Evolutionary conservation across 768 basidiomycete species (phyloP), one percentile per base, ranked within the genome.

Genomic region (Pleurotus djamor): DNA sequence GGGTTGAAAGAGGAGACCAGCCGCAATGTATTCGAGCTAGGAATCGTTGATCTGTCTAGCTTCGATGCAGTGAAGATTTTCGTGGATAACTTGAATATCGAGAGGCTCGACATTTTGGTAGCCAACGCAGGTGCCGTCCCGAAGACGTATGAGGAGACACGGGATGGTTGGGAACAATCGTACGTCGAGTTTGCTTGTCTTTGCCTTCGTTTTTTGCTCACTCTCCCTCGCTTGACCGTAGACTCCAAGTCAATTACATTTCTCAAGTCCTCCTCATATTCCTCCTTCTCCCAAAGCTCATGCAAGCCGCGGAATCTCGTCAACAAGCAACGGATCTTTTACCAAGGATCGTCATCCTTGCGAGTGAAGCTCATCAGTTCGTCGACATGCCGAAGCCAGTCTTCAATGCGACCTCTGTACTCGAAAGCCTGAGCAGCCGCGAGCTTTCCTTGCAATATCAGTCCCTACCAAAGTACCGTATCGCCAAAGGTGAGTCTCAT

Each of bases 241-340:
- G 83, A 7, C 56, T 83, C 0, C 82, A 84, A 61, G 75, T 81
- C 44, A 83, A 84, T 63, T 62, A 74, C 62, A 65, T 85, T 8
- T 68, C 78, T 0, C 72, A 71, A 4, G 68, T 75, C 7, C 69
- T 83, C 0, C 69, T 82, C 3, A 68, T 73, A 0, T 62, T 83
- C 5, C 71, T 74, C 6, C 69, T 83, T 0, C 69, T 83, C 0
- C 83, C 83, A 0, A 63, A 62, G 6, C 72, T 84, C 68, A 50
- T 76, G 1, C 64, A 72, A 34, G 78, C 82, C 0, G 72, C 76
- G 0, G 60, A 68, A 33, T 34, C 45, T 17, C 7, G 64, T 67
- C 16, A 58, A 72, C 59, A 49, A 65, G 1, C 21, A 3, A 28
- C 21, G 21, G 21, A 28, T 28, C 70, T 72, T 0, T 65, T 58